Evolutionary conservation across 2,329 filamentous ascomycete species (phyloP).

Genomic region (Lomentospora prolificans): DNA sequence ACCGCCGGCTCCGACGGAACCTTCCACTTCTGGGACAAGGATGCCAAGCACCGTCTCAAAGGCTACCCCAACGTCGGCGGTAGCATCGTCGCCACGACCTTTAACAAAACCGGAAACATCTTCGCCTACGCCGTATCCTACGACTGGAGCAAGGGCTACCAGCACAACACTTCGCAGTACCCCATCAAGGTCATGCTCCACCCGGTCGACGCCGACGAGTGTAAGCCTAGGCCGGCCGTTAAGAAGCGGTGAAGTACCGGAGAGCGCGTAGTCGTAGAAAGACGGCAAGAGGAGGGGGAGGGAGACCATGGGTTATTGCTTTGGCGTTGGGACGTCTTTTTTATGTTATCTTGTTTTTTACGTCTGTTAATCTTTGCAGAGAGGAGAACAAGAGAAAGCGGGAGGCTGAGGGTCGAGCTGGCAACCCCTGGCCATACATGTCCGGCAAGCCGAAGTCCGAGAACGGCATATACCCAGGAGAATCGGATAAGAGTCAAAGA

Average conservation of each 20-base stretch:
- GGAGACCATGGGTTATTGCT: neutral
- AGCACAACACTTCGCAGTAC: conserved; percentile 64
- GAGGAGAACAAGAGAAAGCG: neutral
- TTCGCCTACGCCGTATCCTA: conserved; percentile 90
- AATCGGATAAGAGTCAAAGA: neutral
- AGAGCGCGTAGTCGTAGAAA: neutral
- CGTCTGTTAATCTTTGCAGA: no score
- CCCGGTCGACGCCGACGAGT: conserved; percentile 54
- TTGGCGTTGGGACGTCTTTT: neutral
- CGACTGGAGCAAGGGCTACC: conserved; percentile 97
- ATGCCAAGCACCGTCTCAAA: conserved; percentile 80
- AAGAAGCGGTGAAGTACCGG: conserved; percentile 5
- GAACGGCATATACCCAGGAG: neutral
- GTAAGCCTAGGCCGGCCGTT: conserved; percentile 48
- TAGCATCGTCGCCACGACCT: conserved; percentile 83
- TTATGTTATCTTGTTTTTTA: neutral
- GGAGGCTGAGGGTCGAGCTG: neutral
- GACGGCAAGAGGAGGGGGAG: neutral
- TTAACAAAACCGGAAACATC: conserved; percentile 75
- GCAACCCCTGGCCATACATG: neutral
- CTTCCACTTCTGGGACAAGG: conserved; percentile 95
- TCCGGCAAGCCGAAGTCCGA: neutral
- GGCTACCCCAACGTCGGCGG: conserved; percentile 79
- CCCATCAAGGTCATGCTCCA: conserved; percentile 82
- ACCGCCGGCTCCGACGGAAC: conserved; percentile 93